A percentile compares a stretch with the other conserved stretches of the same genome.
Evolutionary conservation across 345 rosid genomes (phyloP).

Genomic region (Acer saccharum): DNA sequence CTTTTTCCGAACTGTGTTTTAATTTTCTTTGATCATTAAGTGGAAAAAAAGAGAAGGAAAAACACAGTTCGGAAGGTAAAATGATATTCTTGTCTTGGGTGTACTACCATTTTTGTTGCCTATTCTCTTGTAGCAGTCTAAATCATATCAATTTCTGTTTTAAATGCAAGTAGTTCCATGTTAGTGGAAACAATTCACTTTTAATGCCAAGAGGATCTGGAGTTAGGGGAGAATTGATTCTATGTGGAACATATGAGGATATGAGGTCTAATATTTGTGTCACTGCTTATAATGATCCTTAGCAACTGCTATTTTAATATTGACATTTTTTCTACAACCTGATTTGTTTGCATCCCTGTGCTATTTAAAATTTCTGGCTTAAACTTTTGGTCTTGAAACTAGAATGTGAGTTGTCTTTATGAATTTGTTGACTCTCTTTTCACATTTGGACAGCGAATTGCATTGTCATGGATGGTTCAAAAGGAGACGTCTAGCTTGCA

Average conservation of each 20-base stretch:
- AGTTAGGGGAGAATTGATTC: not conserved
- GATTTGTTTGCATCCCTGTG: not conserved
- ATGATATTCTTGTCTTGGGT: not conserved
- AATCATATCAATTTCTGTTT: not conserved
- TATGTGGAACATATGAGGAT: not conserved
- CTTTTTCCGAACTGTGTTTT: not conserved
- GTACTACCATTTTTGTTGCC: not conserved
- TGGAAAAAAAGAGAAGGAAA: not conserved
- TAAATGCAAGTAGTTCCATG: not conserved
- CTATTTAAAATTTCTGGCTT: not conserved
- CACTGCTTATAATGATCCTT: constrained; percentile 1
- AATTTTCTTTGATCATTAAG: no score
- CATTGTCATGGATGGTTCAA: constrained; percentile 94
- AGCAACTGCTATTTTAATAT: not conserved
- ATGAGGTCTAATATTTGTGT: not conserved
- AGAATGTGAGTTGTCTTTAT: not conserved
- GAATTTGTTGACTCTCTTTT: not conserved
- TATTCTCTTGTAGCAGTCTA: not conserved
- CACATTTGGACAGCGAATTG: constrained; percentile 68
- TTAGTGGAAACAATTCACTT: not conserved
- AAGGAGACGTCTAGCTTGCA: constrained; percentile 67
- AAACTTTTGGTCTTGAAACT: not conserved
- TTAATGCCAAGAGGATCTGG: not conserved
- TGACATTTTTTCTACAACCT: not conserved
- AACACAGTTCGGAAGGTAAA: not conserved